These are phyloP conservation scores for Esteya vermicola DNA, from an alignment of 2,329 filamentous ascomycete genomes.

Conservation along the genomic window DNA sequence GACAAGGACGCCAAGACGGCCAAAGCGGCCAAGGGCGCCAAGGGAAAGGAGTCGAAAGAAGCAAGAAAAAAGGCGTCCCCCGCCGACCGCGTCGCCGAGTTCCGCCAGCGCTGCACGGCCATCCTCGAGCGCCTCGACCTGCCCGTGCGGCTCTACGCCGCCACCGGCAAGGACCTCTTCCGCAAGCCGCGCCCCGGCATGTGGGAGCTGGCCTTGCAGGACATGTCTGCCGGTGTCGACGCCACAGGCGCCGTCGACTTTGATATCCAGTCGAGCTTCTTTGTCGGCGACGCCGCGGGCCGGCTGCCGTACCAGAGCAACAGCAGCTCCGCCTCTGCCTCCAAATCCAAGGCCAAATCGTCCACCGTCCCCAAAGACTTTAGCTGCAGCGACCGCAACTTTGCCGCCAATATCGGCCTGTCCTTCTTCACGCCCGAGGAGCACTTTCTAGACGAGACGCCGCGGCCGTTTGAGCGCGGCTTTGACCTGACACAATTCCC, in stretches of 20 bases:
- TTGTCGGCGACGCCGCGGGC: slow-evolving; percentile 76
- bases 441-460: slow-evolving; percentile 60
- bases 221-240: slow-evolving; percentile 31
- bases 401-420: slow-evolving; percentile 75
- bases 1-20: slow-evolving; percentile 24
- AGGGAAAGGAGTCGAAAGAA: slow-evolving; percentile 40
- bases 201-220: slow-evolving; percentile 57
- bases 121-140: slow-evolving; percentile 61
- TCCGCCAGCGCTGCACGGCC: slow-evolving; percentile 64
- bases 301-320: slow-evolving; percentile 49
- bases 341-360: no score
- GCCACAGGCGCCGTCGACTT: neutral
- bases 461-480: slow-evolving; percentile 49
- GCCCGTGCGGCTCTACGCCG: slow-evolving; percentile 71
- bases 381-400: slow-evolving; percentile 57
- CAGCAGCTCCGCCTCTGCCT: no score
- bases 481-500: slow-evolving; percentile 66
- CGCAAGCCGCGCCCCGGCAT: slow-evolving; percentile 82
- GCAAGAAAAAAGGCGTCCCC: slow-evolving; percentile 38
- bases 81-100: slow-evolving; percentile 54
- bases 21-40: slow-evolving; percentile 23
- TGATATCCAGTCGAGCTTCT: slow-evolving; percentile 63
- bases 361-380: slow-evolving; percentile 72
- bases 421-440: slow-evolving; percentile 79
- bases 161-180: slow-evolving; percentile 67